Conservation (phyloP, 78 protist species). For the Neovahlkampfia damariscottae region DNA sequence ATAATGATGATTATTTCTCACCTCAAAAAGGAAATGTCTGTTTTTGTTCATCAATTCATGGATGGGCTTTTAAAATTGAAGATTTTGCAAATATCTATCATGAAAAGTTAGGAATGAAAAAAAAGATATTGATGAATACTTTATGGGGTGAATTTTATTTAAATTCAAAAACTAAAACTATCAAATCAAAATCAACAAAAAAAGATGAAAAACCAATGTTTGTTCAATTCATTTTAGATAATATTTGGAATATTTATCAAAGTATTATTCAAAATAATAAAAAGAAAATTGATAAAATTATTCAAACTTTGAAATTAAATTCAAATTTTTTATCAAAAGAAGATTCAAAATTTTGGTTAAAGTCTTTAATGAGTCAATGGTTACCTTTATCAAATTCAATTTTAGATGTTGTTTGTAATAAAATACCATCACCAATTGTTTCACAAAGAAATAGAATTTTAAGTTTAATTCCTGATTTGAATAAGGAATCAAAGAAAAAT, state of each 20-base stretch:
- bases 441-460: slow-evolving; percentile 56
- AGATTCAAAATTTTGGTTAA: slow-evolving; percentile 16
- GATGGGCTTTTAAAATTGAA: slow-evolving; percentile 74
- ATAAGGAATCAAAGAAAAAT: slow-evolving; percentile 18
- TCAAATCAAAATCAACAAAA: slow-evolving; percentile 13
- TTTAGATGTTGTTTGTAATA: slow-evolving; percentile 28
- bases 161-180: slow-evolving; percentile 14
- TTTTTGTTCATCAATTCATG: slow-evolving; percentile 73
- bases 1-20: slow-evolving; percentile 38
- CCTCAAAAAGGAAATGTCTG: slow-evolving; percentile 90
- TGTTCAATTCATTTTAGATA: slow-evolving; percentile 66
- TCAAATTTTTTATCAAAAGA: slow-evolving; percentile 18
- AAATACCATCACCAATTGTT: slow-evolving; percentile 59
- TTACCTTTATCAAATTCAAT: slow-evolving; percentile 68
- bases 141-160: slow-evolving; percentile 88
- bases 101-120: slow-evolving; percentile 36
- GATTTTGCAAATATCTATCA: slow-evolving; percentile 43
- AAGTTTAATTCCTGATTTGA: slow-evolving; percentile 28
- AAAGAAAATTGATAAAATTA: slow-evolving; percentile 40
- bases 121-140: slow-evolving; percentile 28
- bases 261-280: neutral
- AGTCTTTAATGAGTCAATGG: slow-evolving; percentile 59
- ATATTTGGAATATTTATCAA: slow-evolving; percentile 60
- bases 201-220: slow-evolving; percentile 62
- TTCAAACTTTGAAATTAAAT: slow-evolving; percentile 23